These are phyloP conservation scores for Penicillium fimorum DNA, from an alignment of 495 filamentous ascomycete species.

Conservation along the genomic window DNA sequence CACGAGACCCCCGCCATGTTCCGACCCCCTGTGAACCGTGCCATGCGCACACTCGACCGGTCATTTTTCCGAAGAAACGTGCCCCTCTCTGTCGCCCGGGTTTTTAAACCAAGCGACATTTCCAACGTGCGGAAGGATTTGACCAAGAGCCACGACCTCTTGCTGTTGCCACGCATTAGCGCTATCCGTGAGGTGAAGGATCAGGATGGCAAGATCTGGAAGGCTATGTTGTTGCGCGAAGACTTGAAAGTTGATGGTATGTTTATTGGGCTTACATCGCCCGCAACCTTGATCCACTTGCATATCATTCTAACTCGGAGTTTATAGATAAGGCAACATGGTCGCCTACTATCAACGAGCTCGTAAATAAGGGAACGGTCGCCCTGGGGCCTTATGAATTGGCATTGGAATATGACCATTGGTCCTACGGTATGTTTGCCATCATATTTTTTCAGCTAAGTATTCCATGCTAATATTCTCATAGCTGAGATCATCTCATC, in stretches of 20 bases:
- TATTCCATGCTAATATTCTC: background rate
- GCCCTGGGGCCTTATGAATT: conserved; percentile 71
- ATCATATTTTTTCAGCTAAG: background rate
- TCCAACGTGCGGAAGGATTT: conserved; percentile 62
- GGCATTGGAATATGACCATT: conserved; percentile 77
- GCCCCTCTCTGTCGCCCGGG: conserved; percentile 71
- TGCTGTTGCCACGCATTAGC: conserved; percentile 59
- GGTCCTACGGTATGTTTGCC: conserved; percentile 65
- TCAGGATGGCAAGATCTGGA: conserved; percentile 53
- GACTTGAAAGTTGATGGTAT: conserved; percentile 66
- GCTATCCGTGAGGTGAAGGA: conserved; percentile 52
- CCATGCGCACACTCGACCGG: conserved; percentile 75
- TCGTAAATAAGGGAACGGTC: conserved; percentile 64
- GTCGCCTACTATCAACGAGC: conserved; percentile 63
- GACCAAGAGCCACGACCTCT: conserved; percentile 53
- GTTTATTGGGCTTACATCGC: conserved; percentile 37
- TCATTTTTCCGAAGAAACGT: conserved; percentile 76
- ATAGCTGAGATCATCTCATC: conserved; percentile 78
- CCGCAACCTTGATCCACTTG: conserved; percentile 28
- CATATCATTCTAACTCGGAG: conserved; percentile 16
- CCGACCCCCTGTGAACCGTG: conserved; percentile 78
- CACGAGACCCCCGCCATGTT: conserved; percentile 57
- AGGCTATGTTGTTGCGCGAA: conserved; percentile 73
- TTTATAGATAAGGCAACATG: conserved; percentile 70
- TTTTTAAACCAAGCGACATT: conserved; percentile 71